Base-by-base conservation (phyloP, 768 basidiomycete genomes). In the Clathrus columnatus region DNA sequence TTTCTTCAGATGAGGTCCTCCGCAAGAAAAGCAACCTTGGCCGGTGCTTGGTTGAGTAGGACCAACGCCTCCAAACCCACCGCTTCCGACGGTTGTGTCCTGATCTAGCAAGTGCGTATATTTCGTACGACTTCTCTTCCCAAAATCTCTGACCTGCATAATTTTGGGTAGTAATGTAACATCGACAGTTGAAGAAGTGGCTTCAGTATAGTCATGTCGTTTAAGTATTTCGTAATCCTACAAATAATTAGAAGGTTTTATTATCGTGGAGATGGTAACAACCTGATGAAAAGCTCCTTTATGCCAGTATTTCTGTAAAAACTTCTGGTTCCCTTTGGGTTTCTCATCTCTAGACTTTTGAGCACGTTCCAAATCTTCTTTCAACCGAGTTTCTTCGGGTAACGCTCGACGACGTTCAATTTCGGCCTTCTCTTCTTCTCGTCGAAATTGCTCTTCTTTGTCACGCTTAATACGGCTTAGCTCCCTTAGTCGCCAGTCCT, bases 261-360 rank as follows among this genome's bases (percentile, higher is more conserved):
- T 14, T 32, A 29, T 45, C 10, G 54, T 7, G 28, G n/a, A 26
- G 41, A 1, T 6, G 3, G 42, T 10, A 65, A 77, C 28, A 57
- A 89, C 93, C 80, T 94, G 91, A 68, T 96, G 92, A 76, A 98
- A 99, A 57, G 95, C 96, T 63, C 96, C 96, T 70, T 95, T 97
- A 74, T 99, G 96, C 84, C 92, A 98, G 68, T 96, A 99, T 70
- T 96, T 98, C 68, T 98, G 93, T 59, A 98, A 69, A 71, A 98
- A 98, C 65, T 83, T 89, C 66, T 92, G 88, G 59, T 89, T 79
- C 2, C 90, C 91, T 66, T 96, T 88, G 1, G 90, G 88, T 70
- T 94, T 95, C 52, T 89, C 90, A 53, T 85, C 85, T 54, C 96
- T 77, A 28, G 80, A 72, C 67, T 88, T 83, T 56, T 91, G 78